Conservation (phyloP, 352 stramenopile genomes). For the Phytophthora pinifolia region DNA sequence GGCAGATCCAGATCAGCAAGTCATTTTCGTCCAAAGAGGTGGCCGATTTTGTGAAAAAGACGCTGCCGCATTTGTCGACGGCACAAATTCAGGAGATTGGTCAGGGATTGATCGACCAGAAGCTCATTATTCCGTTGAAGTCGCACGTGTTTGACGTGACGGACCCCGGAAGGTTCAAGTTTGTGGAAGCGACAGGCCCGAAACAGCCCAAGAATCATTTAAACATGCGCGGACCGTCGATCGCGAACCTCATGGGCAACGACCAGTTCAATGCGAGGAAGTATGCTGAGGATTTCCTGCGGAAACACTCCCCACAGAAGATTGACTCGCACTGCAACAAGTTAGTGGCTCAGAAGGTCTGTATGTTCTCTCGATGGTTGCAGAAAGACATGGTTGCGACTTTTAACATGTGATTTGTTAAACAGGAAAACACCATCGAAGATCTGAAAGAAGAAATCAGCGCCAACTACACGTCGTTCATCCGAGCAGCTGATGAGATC, state of each 20-base stretch:
- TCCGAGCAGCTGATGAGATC: constrained; percentile 67
- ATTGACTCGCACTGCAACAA: constrained; percentile 77
- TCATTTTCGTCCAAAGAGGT: constrained; percentile 73
- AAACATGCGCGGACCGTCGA: constrained; percentile 64
- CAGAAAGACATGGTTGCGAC: background rate
- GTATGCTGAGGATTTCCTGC: constrained; percentile 80
- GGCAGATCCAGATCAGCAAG: constrained; percentile 77
- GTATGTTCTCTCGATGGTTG: background rate
- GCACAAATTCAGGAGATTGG: constrained; percentile 54
- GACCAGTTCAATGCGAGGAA: constrained; percentile 63
- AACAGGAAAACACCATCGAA: constrained; percentile 79
- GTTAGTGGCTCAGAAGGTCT: constrained; percentile 71
- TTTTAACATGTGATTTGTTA: background rate
- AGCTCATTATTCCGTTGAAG: constrained; percentile 73
- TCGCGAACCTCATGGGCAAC: constrained; percentile 80
- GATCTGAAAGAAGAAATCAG: constrained; percentile 85
- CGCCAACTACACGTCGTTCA: constrained; percentile 82
- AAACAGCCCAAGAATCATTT: constrained; percentile 74
- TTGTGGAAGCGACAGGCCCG: constrained; percentile 41
- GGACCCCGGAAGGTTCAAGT: constrained; percentile 61
- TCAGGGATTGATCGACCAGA: constrained; percentile 68
- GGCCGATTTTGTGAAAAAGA: constrained; percentile 58
- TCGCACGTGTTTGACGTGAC: constrained; percentile 74
- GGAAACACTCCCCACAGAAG: constrained; percentile 72
- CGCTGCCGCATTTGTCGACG: constrained; percentile 35